Evolutionary conservation across 108 stramenopile genomes (phyloP), one percentile per base, ranked within the genome.

Genomic region (Cylindrotheca fusiformis): DNA sequence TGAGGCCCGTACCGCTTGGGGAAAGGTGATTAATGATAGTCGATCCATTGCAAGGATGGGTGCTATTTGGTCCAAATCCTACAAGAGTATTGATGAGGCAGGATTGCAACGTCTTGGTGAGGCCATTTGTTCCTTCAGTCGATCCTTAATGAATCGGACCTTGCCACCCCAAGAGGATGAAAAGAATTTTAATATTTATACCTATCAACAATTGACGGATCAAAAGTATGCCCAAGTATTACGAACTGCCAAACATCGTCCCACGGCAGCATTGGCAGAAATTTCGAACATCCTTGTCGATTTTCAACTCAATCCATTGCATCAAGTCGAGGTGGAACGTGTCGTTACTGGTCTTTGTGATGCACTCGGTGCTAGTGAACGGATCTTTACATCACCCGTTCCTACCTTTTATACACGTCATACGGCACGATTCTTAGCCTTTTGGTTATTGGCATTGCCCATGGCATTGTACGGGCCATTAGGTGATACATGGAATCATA

Each of bases 321-420:
- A 59, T 48, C 66, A 72, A 23, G 57, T 73, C 22, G 79, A 80
- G 55, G 75, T 79, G 8, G 79, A 86, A 33, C 74, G 79, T 52
- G 71, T 75, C 19, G 50, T 82, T 17, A 72, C 79, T 2, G 54
- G 71, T 0, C 50, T 82, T 1, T 59, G 69, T 25, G 81, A 82
- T 28, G 57, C 60, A 55, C 32, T 71, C 2, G 51, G 65, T 14
- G 63, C 55, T 23, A 64, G 78, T 33, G 81, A 82, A 58, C 76
- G 79, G 19, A 76, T 83, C 20, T 86, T 71, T 47, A 59, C 76
- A 10, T 68, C 65, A 23, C 86, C 82, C 18, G 76, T 84, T 4
- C 82, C 86, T 21, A 31, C 75, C 12, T 72, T 87, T 33, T 84
- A 84, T 60, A 77, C 78, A 0, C 83, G 82, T 30, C 89, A 86